A percentile compares a stretch with the other conserved stretches of the same genome.
Conservation (phyloP, 371 early-diverging fungal species). For the Haplosporangium sp. region DNA sequence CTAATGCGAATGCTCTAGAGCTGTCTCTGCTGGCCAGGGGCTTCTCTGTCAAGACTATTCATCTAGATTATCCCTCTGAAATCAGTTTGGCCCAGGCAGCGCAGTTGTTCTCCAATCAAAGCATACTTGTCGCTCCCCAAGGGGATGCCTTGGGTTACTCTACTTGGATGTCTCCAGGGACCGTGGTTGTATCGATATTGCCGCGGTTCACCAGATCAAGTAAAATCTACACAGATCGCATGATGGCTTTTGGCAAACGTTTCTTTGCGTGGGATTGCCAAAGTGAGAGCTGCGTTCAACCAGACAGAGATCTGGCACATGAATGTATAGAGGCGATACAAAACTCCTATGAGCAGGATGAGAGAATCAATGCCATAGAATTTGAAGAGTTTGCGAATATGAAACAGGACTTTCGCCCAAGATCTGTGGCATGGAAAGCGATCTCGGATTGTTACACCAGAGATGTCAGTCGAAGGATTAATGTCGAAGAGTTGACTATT, state of each 20-base stretch:
- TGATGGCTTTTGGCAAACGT: constrained; percentile 54
- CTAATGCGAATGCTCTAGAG: constrained; percentile 42
- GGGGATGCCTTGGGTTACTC: constrained; percentile 51
- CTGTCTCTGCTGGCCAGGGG: constrained; percentile 47
- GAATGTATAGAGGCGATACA: constrained; percentile 50
- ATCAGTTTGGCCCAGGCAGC: constrained; percentile 47
- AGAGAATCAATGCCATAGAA: constrained; percentile 31
- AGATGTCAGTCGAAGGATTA: constrained; percentile 46
- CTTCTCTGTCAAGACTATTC: constrained; percentile 45
- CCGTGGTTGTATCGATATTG: constrained; percentile 41
- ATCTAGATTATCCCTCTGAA: constrained; percentile 38
- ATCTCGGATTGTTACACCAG: constrained; percentile 50
- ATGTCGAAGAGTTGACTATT: constrained; percentile 37
- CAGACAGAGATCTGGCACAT: constrained; percentile 47
- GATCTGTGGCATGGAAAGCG: constrained; percentile 40
- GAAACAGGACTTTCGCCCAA: constrained; percentile 43
- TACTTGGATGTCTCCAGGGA: constrained; percentile 45
- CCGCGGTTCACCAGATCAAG: constrained; percentile 53
- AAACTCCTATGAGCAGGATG: constrained; percentile 17
- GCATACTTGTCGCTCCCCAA: constrained; percentile 50
- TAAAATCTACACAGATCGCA: constrained; percentile 52
- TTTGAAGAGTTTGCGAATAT: constrained; percentile 50
- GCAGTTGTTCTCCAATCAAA: constrained; percentile 38
- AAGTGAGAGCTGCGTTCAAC: constrained; percentile 46
- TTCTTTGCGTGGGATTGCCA: constrained; percentile 55